Conservation (phyloP, 2,329 filamentous ascomycete genomes). For the Alternaria hordeiaustralica region DNA sequence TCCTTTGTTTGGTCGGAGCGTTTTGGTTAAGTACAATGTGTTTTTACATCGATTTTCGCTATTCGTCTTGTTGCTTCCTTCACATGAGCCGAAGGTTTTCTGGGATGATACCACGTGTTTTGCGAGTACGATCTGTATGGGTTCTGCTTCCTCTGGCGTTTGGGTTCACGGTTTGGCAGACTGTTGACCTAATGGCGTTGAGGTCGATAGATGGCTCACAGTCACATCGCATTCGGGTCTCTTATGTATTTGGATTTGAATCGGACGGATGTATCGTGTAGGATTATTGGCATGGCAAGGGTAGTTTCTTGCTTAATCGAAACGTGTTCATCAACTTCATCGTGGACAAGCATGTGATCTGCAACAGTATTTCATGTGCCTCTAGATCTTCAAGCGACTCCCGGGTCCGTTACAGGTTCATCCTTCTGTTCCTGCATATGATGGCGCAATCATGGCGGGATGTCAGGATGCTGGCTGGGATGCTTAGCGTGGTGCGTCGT, state of each 20-base stretch:
- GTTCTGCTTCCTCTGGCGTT: conserved; percentile 35
- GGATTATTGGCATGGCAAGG: conserved; percentile 17
- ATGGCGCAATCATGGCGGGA: neutral
- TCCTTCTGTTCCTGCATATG: neutral
- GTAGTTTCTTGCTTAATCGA: conserved; percentile 17
- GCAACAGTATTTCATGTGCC: neutral
- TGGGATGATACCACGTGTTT: conserved; percentile 45
- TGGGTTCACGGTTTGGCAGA: conserved; percentile 20
- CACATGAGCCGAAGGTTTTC: conserved; percentile 13
- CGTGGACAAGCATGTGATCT: neutral
- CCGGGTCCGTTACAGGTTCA: conserved; percentile 6
- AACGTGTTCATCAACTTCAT: conserved; percentile 1
- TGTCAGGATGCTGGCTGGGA: neutral
- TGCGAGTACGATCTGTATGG: conserved; percentile 23
- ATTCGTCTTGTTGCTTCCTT: conserved; percentile 17
- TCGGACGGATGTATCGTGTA: conserved; percentile 19
- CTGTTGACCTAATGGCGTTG: conserved; percentile 24
- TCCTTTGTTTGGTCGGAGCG: conserved; percentile 12
- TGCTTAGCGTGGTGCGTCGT: conserved; percentile 32
- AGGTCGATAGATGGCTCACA: conserved; percentile 18
- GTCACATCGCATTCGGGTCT: conserved; percentile 16
- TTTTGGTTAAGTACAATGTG: conserved; percentile 7
- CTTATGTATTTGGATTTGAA: neutral
- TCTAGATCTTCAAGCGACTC: neutral
- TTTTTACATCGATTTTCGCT: conserved; percentile 13